Evolutionary conservation across 1,284 basidiomycete genomes (phyloP).

Genomic region (Ustilago trichophora): DNA sequence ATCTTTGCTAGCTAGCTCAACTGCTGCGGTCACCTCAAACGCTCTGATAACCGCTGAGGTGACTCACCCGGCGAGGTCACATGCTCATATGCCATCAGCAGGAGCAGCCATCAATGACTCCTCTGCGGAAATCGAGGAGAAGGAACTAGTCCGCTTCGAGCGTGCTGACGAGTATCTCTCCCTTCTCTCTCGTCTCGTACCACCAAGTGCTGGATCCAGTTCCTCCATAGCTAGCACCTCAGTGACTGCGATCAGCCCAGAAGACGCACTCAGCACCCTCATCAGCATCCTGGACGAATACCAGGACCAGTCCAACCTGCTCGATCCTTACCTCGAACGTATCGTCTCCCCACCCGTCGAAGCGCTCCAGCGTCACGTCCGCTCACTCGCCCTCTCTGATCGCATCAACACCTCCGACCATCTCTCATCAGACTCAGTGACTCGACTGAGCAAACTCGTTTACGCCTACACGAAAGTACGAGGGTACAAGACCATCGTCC

Average conservation of each 20-base stretch:
- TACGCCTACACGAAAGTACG: conserved; percentile 88
- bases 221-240: neutral
- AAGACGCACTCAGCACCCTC: conserved; percentile 11
- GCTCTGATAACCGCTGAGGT: no score
- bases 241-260: neutral
- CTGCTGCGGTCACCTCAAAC: neutral
- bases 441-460: conserved; percentile 70
- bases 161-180: conserved; percentile 39
- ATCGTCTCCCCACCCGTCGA: conserved; percentile 81
- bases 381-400: neutral
- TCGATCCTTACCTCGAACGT: conserved; percentile 91
- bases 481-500: conserved; percentile 88
- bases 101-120: conserved; percentile 10
- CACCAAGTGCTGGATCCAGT: neutral
- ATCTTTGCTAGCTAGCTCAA: no score
- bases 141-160: conserved; percentile 51
- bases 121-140: conserved; percentile 26
- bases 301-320: conserved; percentile 84
- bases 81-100: conserved; percentile 7
- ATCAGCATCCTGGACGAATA: conserved; percentile 75
- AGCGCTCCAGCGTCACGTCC: conserved; percentile 42
- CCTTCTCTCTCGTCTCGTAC: conserved; percentile 21
- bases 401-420: neutral
- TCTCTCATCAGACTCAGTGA: neutral
- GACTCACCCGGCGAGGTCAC: neutral